These are phyloP conservation scores for Aspergillus bertholletiae DNA, from an alignment of 495 filamentous ascomycete species.

Conservation along the genomic window DNA sequence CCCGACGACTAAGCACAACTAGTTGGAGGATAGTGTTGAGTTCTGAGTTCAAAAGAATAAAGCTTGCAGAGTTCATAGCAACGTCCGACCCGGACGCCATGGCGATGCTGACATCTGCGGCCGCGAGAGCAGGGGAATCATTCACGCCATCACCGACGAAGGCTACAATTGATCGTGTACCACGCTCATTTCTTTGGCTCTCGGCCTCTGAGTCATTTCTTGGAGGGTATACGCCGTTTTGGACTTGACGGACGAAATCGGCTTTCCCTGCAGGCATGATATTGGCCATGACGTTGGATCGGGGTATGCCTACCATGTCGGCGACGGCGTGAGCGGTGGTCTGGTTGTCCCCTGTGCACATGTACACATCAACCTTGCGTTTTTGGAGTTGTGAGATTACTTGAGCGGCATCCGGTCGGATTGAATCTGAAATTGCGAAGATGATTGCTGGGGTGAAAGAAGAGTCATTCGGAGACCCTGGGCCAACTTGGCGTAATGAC, in stretches of 20 bases:
- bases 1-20: conserved; percentile 62
- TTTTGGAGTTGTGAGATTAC: conserved; percentile 67
- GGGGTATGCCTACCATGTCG: conserved; percentile 67
- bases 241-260: conserved; percentile 75
- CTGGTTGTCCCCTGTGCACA: conserved; percentile 81
- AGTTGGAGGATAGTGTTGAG: conserved; percentile 68
- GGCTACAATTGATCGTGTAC: conserved; percentile 43
- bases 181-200: background rate
- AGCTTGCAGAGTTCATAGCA: conserved; percentile 75
- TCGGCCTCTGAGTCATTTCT: conserved; percentile 2
- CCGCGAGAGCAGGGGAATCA: conserved; percentile 76
- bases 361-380: conserved; percentile 69
- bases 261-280: conserved; percentile 86
- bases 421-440: conserved; percentile 67
- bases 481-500: conserved; percentile 41
- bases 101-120: conserved; percentile 79
- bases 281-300: conserved; percentile 76
- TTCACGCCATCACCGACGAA: conserved; percentile 88
- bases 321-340: conserved; percentile 64
- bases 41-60: conserved; percentile 77
- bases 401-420: conserved; percentile 68
- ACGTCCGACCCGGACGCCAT: conserved; percentile 83
- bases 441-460: conserved; percentile 60
- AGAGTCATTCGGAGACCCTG: conserved; percentile 8
- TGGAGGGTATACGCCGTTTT: conserved; percentile 35